Base-by-base conservation (phyloP, 192 early-diverging fungal genomes). In the Linnemannia schmuckeri region DNA sequence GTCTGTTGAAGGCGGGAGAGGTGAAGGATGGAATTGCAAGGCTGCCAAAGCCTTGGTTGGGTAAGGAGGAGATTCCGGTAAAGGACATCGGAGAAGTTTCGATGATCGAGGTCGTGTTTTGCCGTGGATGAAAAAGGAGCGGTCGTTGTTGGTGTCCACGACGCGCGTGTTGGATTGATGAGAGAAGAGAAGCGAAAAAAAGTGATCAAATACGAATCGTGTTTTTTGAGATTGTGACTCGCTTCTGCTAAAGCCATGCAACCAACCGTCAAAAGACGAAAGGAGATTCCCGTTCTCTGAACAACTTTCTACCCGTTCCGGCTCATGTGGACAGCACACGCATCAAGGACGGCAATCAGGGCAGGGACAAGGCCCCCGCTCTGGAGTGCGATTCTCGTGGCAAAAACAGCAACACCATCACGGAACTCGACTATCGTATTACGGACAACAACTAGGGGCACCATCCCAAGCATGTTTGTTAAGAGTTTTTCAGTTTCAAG, bases 241-340 rank as follows among this genome's bases (percentile, higher is more conserved):
- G 61, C 61, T 66, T 66, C 61, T 66, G n/a, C n/a, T 33, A 13
- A 5, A 52, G 49, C 49, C 9, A 74, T 74, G 72, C 44, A 30
- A 52, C 40, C 70, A 40, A 72, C 38, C 35, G 44, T 46, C 70
- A 69, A 38, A 30, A 8, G 7, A 27, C 57, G 6, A 63, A 33
- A 27, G 3, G 10, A 66, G 24, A 15, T 30, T 66, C 27, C 61
- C 30, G 30, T 12, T 66, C 12, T 66, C 15, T 24, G 30, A 13
- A 66, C 61, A 27, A 1, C 30, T 30, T 63, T 66, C 30, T 33
- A 33, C 61, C 27, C 61, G 73, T 35, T 41, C 47, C 47, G 24
- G 33, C 40, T 42, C 15, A 79, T 79, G 78, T 73, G 78, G 78
- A 63, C 63, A 44, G 20, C 70, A 63, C 35, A 35, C 54, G 33